Percentiles rank a stretch among this genome's conserved stretches.
These are phyloP conservation scores for Fraxinus americana DNA, from an alignment of 257 asterid genomes.

Conservation along the genomic window DNA sequence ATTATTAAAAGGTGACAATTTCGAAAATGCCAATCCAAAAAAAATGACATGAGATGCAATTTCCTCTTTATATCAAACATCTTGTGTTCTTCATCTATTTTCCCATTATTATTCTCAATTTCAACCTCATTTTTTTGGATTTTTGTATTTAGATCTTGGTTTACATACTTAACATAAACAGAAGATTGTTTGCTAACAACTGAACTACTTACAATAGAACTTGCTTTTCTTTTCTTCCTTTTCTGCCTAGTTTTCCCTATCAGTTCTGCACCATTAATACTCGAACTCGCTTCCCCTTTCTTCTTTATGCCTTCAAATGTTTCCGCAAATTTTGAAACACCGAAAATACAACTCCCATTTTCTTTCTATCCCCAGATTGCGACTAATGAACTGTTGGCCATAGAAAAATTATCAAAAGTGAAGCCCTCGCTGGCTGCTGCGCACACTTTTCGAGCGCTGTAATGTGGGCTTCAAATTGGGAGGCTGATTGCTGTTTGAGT, in stretches of 20 bases:
- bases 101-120: background rate
- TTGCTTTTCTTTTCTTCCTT: conserved; percentile 41
- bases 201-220: conserved; percentile 68
- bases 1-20: too few relatives aligned
- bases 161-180: conserved; percentile 19
- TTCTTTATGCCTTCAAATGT: conserved; percentile 24
- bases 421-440: conserved; percentile 62
- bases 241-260: conserved; percentile 39
- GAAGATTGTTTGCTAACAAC: conserved; percentile 55
- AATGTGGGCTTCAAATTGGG: conserved; percentile 40
- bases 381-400: conserved; percentile 40
- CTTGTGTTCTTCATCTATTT: conserved; percentile 18
- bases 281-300: conserved; percentile 75
- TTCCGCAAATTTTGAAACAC: conserved; percentile 48
- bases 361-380: conserved; percentile 32
- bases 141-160: conserved; percentile 8
- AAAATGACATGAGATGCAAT: too few relatives aligned
- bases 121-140: background rate
- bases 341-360: conserved; percentile 60
- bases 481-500: background rate
- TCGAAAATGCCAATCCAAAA: too few relatives aligned
- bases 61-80: too few relatives aligned
- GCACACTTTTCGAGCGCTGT: conserved; percentile 62
- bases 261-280: conserved; percentile 65
- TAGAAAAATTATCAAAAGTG: conserved; percentile 39